Conservation (phyloP, 352 stramenopile genomes). For the Phytophthora constricta region DNA sequence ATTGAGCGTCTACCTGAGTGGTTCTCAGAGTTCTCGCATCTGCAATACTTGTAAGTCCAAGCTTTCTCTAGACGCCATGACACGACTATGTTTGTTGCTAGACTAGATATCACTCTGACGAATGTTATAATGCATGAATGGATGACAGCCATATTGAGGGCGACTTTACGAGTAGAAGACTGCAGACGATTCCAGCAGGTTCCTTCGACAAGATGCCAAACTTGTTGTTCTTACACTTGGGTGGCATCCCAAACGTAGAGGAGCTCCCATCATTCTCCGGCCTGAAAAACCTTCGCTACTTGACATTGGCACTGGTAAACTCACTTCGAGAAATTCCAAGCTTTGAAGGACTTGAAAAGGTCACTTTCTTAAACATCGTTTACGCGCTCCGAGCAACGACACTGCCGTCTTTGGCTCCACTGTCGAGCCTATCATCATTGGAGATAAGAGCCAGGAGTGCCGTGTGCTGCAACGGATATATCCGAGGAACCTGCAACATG, state of each 20-base stretch:
- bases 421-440: slow-evolving; percentile 22
- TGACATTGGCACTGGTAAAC: slow-evolving; percentile 24
- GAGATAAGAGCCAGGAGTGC: slow-evolving; percentile 18
- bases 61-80: background rate
- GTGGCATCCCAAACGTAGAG: slow-evolving; percentile 29
- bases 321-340: slow-evolving; percentile 20
- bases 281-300: slow-evolving; percentile 34
- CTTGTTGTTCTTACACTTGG: slow-evolving; percentile 40
- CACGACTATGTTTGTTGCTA: background rate
- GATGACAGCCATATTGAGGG: slow-evolving; percentile 34
- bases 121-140: no score
- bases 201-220: slow-evolving; percentile 37
- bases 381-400: background rate
- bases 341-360: slow-evolving; percentile 16
- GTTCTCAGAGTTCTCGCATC: slow-evolving; percentile 19
- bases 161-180: slow-evolving; percentile 31
- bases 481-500: slow-evolving; percentile 20
- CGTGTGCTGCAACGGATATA: slow-evolving; percentile 38
- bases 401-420: slow-evolving; percentile 36
- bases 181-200: slow-evolving; percentile 18
- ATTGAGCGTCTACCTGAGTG: slow-evolving; percentile 22
- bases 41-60: slow-evolving; percentile 37
- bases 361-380: background rate
- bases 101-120: no score
- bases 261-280: slow-evolving; percentile 34